Evolutionary conservation across 768 basidiomycete species (phyloP), one percentile per base, ranked within the genome.

Genomic region (Glaciozyma martinii): DNA sequence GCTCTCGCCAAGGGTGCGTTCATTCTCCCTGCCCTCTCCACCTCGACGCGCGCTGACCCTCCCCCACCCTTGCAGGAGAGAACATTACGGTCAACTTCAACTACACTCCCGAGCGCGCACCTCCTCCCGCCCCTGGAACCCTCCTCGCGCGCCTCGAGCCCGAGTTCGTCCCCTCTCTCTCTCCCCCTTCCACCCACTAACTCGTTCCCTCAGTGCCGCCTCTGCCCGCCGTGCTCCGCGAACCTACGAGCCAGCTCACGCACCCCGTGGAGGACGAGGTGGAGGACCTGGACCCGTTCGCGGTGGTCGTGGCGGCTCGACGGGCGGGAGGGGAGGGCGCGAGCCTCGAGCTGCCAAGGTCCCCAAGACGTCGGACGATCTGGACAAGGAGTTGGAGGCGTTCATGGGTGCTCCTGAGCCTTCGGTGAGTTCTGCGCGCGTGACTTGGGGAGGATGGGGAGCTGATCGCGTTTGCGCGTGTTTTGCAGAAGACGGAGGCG

Each of bases 371-470:
- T 61, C 60, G 13, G 70, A 66, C 5, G 71, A 72, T 32, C 46
- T 74, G 25, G 73, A 74, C 47, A 55, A 56, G 18, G 73, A 74
- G 66, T 58, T 74, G 27, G 71, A 72, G 46, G 71, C 67, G 18
- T 74, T 72, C 60, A 72, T 74, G 72, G 65, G 62, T 53, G 53
- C 33, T 1, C 68, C 59, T 7, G 67, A 57, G 5, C 42, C 43
- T 37, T 7, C 5, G 16, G 64, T 65, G 29, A 3, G 53, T 59
- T 19, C 27, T 53, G n/a, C 19, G 13, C 13, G 5, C 37, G 12
- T n/a, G 37, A 10, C 10, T 40, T 40, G 5, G 3, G 37, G 37
- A 40, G 37, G 37, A 13, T 13, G 37, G 37, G 33, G 37, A 40
- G 37, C 37, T 40, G 37, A 40, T 40, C 7, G 37, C 15, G 37